Evolutionary conservation across 1,139 yeast species (phyloP), one percentile per base, ranked within the genome.

Genomic region (Candida anutae): DNA sequence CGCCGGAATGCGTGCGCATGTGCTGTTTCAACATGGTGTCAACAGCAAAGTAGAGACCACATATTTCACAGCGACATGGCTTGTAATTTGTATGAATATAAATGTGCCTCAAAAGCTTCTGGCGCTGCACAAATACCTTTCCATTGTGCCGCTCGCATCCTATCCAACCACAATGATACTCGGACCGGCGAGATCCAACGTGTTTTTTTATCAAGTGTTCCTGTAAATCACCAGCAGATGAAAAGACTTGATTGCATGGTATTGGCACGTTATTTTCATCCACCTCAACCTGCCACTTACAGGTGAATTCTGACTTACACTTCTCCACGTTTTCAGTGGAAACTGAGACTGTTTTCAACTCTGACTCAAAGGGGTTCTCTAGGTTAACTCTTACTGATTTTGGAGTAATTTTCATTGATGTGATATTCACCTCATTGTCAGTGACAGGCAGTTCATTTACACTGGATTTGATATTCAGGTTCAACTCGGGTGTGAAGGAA

Each of bases 1-100:
- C 96, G 5, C 97, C 98, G 0, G 95, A 83, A 48, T 90, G 98
- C 1, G 75, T 77, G 30, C 98, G 62, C 45, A 72, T 49, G 56
- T 90, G 98, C 67, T 78, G 87, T 27, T 67, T 62, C 28, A 82
- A 58, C 65, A 77, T 74, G 15, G 74, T 50, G 24, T 74, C 78
- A 15, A 77, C 79, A 6, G 84, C 81, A 55, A 88, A 87, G 13
- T 63, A 50, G 33, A 78, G 74, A 6, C 74, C 74, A 50, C 96
- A 87, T 1, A 69, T 51, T 4, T 63, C 52, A 53, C 96, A 87
- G 36, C 58, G 55, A 48, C 71, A 81, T 0, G 95, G 95, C 46
- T 77, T 79, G 52, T 79, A 75, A 36, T 80, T 77, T 1, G 97
- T 84, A 51, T 90, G 98, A 3, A 81, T 78, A 48, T 82, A 93